phyloP scores from a whole-genome alignment of 371 early-diverging fungal genomes.

The Ordospora colligata region DNA sequence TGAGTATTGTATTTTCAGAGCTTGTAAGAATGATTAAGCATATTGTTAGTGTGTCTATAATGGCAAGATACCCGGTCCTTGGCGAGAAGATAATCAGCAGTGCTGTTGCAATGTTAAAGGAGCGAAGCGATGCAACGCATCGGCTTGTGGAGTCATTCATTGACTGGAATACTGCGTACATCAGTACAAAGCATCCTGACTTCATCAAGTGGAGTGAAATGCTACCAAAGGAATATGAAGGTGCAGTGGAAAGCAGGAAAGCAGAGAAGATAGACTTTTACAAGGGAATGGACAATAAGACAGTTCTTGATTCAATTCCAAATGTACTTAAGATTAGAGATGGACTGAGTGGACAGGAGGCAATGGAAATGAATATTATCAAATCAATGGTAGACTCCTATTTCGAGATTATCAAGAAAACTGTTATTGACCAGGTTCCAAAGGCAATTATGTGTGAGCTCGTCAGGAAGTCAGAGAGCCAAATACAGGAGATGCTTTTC shows the following conservation, averaged over 20 bases:
- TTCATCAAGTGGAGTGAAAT: constrained; percentile 70
- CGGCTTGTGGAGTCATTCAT: constrained; percentile 68
- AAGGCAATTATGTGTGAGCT: constrained; percentile 94
- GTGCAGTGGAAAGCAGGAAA: background rate
- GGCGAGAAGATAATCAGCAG: constrained; percentile 68
- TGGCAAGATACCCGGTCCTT: constrained; percentile 69
- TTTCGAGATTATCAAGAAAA: constrained; percentile 88
- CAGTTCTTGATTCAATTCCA: constrained; percentile 66
- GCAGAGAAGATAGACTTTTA: constrained; percentile 18
- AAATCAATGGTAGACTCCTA: constrained; percentile 86
- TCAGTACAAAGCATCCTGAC: constrained; percentile 95
- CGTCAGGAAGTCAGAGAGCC: constrained; percentile 75
- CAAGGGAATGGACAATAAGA: constrained; percentile 31
- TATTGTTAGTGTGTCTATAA: constrained; percentile 61
- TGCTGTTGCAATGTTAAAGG: constrained; percentile 69
- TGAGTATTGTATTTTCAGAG: constrained; percentile 75
- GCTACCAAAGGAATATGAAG: constrained; percentile 56
- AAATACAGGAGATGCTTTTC: constrained; percentile 81
- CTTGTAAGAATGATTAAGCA: constrained; percentile 66
- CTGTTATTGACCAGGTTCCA: constrained; percentile 88
- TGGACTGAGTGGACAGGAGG: constrained; percentile 80
- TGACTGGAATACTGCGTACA: constrained; percentile 74
- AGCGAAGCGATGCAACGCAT: constrained; percentile 66
- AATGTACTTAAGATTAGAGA: constrained; percentile 81
- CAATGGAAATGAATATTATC: constrained; percentile 89